Percentiles rank a stretch among this genome's conserved stretches.
Evolutionary conservation across 1,139 yeast species (phyloP).

Genomic region (Kodamaea arcana): DNA sequence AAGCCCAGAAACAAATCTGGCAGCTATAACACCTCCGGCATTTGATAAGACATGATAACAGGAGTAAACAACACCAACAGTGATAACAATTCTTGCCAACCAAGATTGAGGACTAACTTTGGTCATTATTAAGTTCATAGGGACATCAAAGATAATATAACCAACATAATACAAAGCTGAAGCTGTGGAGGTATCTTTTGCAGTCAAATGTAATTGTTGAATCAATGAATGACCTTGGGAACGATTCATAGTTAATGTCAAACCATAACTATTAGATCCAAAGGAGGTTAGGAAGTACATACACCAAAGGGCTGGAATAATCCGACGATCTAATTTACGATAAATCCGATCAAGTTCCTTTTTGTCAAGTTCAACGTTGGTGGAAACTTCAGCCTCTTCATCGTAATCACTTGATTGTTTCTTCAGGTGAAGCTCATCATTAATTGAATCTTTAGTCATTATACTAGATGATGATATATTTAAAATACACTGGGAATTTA

Average conservation of each 20-base stretch:
- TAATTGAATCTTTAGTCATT: background rate
- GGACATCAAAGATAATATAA: constrained; percentile 77
- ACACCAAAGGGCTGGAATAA: constrained; percentile 81
- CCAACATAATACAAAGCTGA: constrained; percentile 83
- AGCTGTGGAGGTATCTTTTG: constrained; percentile 67
- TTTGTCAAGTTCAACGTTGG: background rate
- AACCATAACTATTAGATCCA: constrained; percentile 75
- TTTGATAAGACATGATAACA: constrained; percentile 61
- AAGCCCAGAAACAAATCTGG: constrained; percentile 70
- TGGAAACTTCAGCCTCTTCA: constrained; percentile 1
- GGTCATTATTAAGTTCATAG: constrained; percentile 87
- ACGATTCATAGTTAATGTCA: constrained; percentile 76
- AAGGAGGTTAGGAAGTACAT: constrained; percentile 77
- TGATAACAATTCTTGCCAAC: constrained; percentile 72
- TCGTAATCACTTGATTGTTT: constrained; percentile 1
- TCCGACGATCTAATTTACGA: constrained; percentile 61
- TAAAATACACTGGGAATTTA: too few species aligned
- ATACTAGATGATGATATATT: too few species aligned
- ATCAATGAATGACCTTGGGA: constrained; percentile 58
- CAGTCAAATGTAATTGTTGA: constrained; percentile 47
- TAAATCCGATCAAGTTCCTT: constrained; percentile 54
- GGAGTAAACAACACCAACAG: constrained; percentile 73
- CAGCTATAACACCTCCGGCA: constrained; percentile 61
- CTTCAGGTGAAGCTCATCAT: background rate
- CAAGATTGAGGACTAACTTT: constrained; percentile 78